Percentiles rank a stretch among this genome's conserved stretches.
phyloP scores from a whole-genome alignment of 805 yeast species.

The Pichia rugopelliculosa region DNA sequence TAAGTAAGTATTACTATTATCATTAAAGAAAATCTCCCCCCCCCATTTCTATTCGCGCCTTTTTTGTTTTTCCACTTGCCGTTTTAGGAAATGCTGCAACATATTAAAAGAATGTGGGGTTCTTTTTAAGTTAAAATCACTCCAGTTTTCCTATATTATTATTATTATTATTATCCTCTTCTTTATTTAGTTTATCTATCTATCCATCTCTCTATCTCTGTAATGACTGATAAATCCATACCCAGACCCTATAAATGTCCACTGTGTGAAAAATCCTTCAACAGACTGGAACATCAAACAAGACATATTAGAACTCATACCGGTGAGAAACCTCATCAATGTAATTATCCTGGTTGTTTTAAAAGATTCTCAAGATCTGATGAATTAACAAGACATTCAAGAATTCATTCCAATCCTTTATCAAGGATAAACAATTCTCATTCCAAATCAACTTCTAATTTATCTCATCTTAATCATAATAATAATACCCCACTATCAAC shows the following conservation, averaged over 20 bases:
- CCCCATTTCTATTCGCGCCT: not conserved
- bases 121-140: too few relatives aligned
- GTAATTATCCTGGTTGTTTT: slow-evolving; percentile 77
- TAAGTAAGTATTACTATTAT: too few relatives aligned
- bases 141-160: too few relatives aligned
- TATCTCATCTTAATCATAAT: slow-evolving; percentile 13
- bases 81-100: too few relatives aligned
- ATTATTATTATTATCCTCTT: too few relatives aligned
- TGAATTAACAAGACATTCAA: slow-evolving; percentile 77
- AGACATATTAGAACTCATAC: slow-evolving; percentile 90
- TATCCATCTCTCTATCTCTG: too few relatives aligned
- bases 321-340: slow-evolving; percentile 86
- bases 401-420: slow-evolving; percentile 64
- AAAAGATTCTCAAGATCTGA: slow-evolving; percentile 76
- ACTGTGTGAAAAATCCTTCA: slow-evolving; percentile 78
- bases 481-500: slow-evolving; percentile 13
- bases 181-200: too few relatives aligned
- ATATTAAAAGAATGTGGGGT: not conserved
- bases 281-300: slow-evolving; percentile 84
- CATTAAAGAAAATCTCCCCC: not conserved
- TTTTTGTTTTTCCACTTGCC: not conserved
- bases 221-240: not conserved
- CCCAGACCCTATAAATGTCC: slow-evolving; percentile 78
- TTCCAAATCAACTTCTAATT: slow-evolving; percentile 5
- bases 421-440: slow-evolving; percentile 23